Conservation (phyloP, 441 rosid genomes). For the Geranium incanum region DNA sequence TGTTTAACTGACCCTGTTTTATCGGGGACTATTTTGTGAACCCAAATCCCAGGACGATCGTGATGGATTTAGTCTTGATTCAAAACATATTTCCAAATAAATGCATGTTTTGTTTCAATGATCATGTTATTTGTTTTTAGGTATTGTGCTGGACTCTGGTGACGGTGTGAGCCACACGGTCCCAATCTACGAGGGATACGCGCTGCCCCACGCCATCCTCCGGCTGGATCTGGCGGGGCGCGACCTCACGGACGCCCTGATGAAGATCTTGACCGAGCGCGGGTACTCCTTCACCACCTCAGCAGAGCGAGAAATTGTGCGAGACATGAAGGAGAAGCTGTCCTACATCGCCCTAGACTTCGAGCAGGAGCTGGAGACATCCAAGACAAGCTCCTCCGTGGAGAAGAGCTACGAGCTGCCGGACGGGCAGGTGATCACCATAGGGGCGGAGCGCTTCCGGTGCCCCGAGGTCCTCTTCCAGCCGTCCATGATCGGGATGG, state of each 20-base stretch:
- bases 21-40: too few relatives aligned
- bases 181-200: constrained; percentile 58
- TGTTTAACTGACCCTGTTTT: too few relatives aligned
- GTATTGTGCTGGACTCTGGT: constrained; percentile 54
- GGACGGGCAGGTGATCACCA: constrained; percentile 64
- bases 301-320: constrained; percentile 66
- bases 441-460: constrained; percentile 65
- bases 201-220: constrained; percentile 64
- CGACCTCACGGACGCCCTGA: constrained; percentile 65
- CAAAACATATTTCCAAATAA: too few relatives aligned
- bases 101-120: not conserved
- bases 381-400: constrained; percentile 47
- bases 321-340: constrained; percentile 69
- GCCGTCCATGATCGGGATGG: constrained; percentile 72
- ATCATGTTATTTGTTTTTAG: constrained; percentile 10
- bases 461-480: constrained; percentile 76
- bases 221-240: constrained; percentile 73
- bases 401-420: constrained; percentile 70
- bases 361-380: constrained; percentile 53
- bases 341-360: constrained; percentile 64
- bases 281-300: constrained; percentile 67
- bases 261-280: constrained; percentile 62
- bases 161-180: constrained; percentile 68
- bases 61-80: too few relatives aligned
- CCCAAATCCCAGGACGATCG: too few relatives aligned